Evolutionary conservation across 192 early-diverging fungal genomes (phyloP), one percentile per base, ranked within the genome.

Genomic region (Coemansia sp.): DNA sequence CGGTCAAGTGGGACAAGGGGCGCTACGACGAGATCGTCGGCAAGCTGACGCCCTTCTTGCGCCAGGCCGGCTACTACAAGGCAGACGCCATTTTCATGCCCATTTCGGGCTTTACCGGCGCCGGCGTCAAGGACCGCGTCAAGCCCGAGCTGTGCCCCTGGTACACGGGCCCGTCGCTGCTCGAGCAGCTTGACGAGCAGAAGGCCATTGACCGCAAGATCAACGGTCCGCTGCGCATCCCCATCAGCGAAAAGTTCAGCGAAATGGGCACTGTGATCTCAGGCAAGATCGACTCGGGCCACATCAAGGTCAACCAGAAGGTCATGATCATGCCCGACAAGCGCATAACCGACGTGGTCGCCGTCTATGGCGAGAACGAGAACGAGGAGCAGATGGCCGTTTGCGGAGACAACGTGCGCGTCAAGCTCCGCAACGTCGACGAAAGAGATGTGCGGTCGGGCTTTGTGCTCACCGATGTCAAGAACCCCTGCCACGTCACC

Each of bases 181-280:
- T 99, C 29, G 90, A 90, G 65, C 86, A 87, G 29, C 82, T 99
- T 46, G 95, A 99, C 75, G 66, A 64, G 28, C 82, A 94, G 83
- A 83, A 90, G 64, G 75, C 93, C 24, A 77, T 88, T 4, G 93
- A 97, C 62, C 87, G 95, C 71, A 94, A 96, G 64, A 76, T 90
- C 49, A 84, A 88, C 69, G 92, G 89, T 1, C 95, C 95, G 18
- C 74, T 99, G 61, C 87, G 95, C 75, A 90, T 99, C 74, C 93
- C 97, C 51, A 88, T 99, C 69, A 85, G 89, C 62, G 95, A 96
- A 73, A 97, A 94, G 70, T 93, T 92, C 85, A 93, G 91, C 87
- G 95, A 99, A 70, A 96, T 98, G 95, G 97, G 97, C 58, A 95
- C 93, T 1, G 78, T 99, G 35, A 85, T 97, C 34, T 88, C 88